Evolutionary conservation across 768 basidiomycete species (phyloP), one percentile per base, ranked within the genome.

Genomic region (Hericium erinaceus): DNA sequence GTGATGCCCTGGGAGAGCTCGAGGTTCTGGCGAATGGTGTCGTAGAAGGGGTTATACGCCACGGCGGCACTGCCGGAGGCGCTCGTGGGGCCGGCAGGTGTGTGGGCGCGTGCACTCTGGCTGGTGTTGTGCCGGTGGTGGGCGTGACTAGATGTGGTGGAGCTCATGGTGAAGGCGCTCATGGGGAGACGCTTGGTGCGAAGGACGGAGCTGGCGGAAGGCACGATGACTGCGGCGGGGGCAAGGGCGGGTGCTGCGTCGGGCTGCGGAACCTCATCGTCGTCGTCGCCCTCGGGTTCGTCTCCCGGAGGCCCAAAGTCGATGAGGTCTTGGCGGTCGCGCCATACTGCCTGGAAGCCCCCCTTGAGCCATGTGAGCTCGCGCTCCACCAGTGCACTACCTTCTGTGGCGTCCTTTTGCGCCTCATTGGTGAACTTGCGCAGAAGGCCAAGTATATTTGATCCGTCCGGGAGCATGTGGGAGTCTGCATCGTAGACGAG

Each of bases 21-120:
- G 2, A 84, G 68, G 64, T 92, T 91, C 71, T 93, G 90, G 40
- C 89, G 84, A 64, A 98, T 89, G 64, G 89, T 87, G 70, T 98
- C 95, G 64, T 92, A 98, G 74, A 98, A 98, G 10, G 95, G 95
- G 68, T 95, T 98, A 63, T 77, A 83, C 4, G 85, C 67, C 39
- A 72, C 64, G 50, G 39, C 57, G 60, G 41, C 28, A 58, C 62
- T 11, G 62, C 61, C 50, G 56, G 60, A 48, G 59, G 64, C 15
- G 61, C 56, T 13, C 54, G 18, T 22, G 46, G 2, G 39, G 54
- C 54, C 40, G 48, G 58, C 33, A 13, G 61, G 37, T 24, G 54
- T 15, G 8, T 16, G 12, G 12, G 48, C 55, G 26, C 46, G 26
- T 15, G 20, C 48, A 28, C n/a, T 44, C 4, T 63, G 54, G 48